Evolutionary conservation across 441 rosid species (phyloP), one percentile per base, ranked within the genome.

Genomic region (Gossypium schwendimanii): DNA sequence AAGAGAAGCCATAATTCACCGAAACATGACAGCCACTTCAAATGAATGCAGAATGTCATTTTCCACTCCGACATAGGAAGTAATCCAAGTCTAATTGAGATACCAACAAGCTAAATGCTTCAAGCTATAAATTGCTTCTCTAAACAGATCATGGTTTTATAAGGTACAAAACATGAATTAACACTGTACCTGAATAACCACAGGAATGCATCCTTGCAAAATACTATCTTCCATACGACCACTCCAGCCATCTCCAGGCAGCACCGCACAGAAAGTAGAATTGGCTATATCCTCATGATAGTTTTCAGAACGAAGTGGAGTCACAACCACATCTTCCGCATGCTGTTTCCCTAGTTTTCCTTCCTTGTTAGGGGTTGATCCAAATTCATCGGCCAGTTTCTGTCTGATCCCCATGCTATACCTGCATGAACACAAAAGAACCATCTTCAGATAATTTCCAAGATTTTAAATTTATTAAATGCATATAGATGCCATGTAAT

Each of bases 171-270:
- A 23, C 70, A 50, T 6, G 21, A 59, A 47, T 60, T 67, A 69
- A 10, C n/a, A 41, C 6, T 6, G 6, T 88, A 92, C 98, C 97
- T 94, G 98, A 84, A 94, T 89, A 81, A 89, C 80, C 58, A 94
- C 98, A 24, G 99, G 98, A 76, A 94, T 89, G 82, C 99, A 92
- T 45, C 99, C 99, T 76, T 94, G 99, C 83, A 92, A 80, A 80
- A 92, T 64, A 69, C 99, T 92, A 80, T 92, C 99, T 88, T 94
- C 99, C 96, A 92, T 89, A n/a, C 98, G 94, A 66, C 99, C 98
- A 85, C 99, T 94, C 99, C 98, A 94, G 69, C 99, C 99, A 85
- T 94, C 99, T 78, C 99, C 99, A 66, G 99, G 99, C 73, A 94
- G 76, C 10, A 85, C 99, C 36, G 97, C 99, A 69, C 99, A 92